Evolutionary conservation across 108 stramenopile species (phyloP).

Genomic region (Nitzschia sp.): DNA sequence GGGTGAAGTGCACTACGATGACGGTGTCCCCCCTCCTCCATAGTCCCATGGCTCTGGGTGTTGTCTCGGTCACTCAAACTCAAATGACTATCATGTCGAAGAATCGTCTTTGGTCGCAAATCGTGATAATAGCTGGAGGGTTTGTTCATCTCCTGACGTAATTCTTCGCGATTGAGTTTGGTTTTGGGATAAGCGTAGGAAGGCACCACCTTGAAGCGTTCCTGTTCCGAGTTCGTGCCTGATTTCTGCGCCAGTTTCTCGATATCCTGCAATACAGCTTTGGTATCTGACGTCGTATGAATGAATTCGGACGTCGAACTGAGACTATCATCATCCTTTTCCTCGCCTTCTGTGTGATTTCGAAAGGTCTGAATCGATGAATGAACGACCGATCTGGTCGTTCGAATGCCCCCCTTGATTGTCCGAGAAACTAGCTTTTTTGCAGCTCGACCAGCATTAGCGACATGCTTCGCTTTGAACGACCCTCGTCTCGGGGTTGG

Average conservation of each 20-base stretch:
- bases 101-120: not conserved
- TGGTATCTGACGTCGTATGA: not conserved
- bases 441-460: not conserved
- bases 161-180: constrained; percentile 49
- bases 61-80: not conserved
- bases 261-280: not conserved
- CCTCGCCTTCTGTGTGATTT: not conserved
- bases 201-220: constrained; percentile 38
- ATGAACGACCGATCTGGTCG: not conserved
- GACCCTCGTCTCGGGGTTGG: no score
- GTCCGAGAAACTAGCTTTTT: not conserved
- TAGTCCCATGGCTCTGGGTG: not conserved
- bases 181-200: constrained; percentile 49
- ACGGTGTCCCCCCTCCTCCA: not conserved
- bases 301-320: not conserved
- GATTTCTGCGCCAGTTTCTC: constrained; percentile 8
- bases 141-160: constrained; percentile 37
- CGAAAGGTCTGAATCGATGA: not conserved
- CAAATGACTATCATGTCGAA: no score
- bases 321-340: not conserved
- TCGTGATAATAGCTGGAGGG: constrained; percentile 35
- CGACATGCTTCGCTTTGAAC: not conserved
- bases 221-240: constrained; percentile 9
- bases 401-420: not conserved
- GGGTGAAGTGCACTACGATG: not conserved